These are phyloP conservation scores for Kodamaea nitidulidarum DNA, from an alignment of 805 yeast genomes.

Conservation along the genomic window DNA sequence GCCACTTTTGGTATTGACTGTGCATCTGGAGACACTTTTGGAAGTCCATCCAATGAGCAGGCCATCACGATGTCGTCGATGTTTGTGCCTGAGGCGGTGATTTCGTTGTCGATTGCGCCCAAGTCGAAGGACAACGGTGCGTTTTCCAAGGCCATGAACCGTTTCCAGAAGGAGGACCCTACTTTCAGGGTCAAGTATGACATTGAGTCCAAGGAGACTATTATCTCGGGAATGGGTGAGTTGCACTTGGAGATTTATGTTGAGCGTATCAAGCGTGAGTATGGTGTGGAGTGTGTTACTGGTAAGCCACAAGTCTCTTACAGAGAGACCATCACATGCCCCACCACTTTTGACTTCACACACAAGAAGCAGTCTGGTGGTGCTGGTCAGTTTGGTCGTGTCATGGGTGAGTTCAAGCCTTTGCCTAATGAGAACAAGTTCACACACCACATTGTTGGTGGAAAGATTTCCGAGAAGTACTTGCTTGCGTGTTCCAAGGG, in stretches of 20 bases:
- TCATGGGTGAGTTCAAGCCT: slow-evolving; percentile 75
- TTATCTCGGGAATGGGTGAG: slow-evolving; percentile 98
- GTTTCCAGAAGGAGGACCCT: slow-evolving; percentile 99
- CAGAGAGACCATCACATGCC: slow-evolving; percentile 80
- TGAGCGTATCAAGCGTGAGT: slow-evolving; percentile 97
- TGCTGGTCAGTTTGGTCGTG: slow-evolving; percentile 98
- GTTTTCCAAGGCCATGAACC: slow-evolving; percentile 93
- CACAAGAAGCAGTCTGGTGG: slow-evolving; percentile 99
- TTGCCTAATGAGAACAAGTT: slow-evolving; percentile 68
- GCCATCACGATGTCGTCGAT: slow-evolving; percentile 91
- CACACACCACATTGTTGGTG: slow-evolving; percentile 89
- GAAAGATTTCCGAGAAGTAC: slow-evolving; percentile 93
- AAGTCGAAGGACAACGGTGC: slow-evolving; percentile 79
- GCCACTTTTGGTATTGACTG: slow-evolving; percentile 99
- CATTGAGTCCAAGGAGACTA: slow-evolving; percentile 86
- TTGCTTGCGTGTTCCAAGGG: slow-evolving; percentile 93
- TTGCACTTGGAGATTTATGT: slow-evolving; percentile 95
- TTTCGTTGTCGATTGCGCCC: slow-evolving; percentile 86
- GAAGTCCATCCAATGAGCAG: slow-evolving; percentile 63
- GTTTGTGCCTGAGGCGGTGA: slow-evolving; percentile 99
- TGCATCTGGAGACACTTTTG: slow-evolving; percentile 96
- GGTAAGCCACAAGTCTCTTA: slow-evolving; percentile 98
- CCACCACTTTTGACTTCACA: slow-evolving; percentile 82
- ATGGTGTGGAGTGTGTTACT: slow-evolving; percentile 89
- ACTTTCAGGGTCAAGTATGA: slow-evolving; percentile 93